Conservation (phyloP, 345 rosid species). For the Luvunga scandens region DNA sequence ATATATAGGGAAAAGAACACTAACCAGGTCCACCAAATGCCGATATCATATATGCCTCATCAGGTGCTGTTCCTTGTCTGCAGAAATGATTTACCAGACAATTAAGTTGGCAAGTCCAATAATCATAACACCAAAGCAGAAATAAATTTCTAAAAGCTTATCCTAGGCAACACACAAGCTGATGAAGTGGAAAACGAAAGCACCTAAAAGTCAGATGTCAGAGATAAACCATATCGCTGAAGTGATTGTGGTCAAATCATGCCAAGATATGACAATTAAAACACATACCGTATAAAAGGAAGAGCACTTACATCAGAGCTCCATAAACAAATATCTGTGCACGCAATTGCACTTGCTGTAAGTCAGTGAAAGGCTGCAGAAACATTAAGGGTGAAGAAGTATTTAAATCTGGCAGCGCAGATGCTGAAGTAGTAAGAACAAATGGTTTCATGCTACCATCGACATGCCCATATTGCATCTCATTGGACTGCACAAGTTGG, state of each 20-base stretch:
- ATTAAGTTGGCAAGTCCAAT: background rate
- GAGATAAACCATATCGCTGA: background rate
- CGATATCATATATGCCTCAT: conserved; percentile 94
- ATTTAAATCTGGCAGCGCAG: conserved; percentile 75
- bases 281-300: background rate
- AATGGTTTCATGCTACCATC: conserved; percentile 49
- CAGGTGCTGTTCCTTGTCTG: conserved; percentile 92
- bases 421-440: conserved; percentile 40
- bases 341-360: conserved; percentile 98
- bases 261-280: background rate
- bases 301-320: conserved; percentile 73
- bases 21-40: conserved; percentile 95
- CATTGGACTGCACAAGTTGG: conserved; percentile 57
- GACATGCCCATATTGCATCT: conserved; percentile 48
- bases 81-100: conserved; percentile 23
- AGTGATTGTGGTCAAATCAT: background rate
- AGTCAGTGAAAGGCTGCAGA: conserved; percentile 92
- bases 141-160: background rate
- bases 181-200: background rate
- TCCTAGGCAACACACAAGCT: background rate
- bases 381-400: conserved; percentile 47
- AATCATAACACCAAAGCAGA: background rate
- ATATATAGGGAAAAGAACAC: conserved; percentile 22
- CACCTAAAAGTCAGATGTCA: background rate
- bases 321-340: conserved; percentile 99